Evolutionary conservation across 2,329 filamentous ascomycete genomes (phyloP), one percentile per base, ranked within the genome.

Genomic region (Tetracladium maxilliforme): DNA sequence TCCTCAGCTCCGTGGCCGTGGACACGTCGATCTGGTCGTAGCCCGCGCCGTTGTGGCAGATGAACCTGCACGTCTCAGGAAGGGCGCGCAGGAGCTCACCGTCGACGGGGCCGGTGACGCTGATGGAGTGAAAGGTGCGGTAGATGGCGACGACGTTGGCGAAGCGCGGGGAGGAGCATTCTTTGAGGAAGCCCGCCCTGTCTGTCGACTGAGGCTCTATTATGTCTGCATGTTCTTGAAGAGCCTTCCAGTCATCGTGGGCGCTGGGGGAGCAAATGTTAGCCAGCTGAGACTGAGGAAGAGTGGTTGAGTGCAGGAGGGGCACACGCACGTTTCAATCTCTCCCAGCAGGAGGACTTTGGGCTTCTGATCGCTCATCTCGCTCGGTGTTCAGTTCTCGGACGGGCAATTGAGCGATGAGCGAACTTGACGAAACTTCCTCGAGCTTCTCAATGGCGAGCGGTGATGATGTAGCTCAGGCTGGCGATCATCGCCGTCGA

Each of bases 31-130:
- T 19, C 9, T 19, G 9, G 11, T 19, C 18, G 18, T 19, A 19
- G 9, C 18, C 18, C 9, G 18, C 18, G 9, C 18, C 68, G 36
- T 70, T 70, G 44, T 74, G 69, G 39, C 61, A 69, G 35, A 76
- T 51, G 39, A 66, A 75, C 31, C 52, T 54, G 21, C 73, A 46
- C 10, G 54, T 57, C 11, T 45, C 35, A 4, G 70, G 69, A 11
- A 74, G 47, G 2, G 48, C 59, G 22, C 58, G 47, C 17, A 86
- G 49, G n/a, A 90, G 49, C 46, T 82, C 77, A 22, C 60, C 59
- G 44, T 92, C 78, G 32, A 90, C 54, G 11, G 55, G 49, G 3
- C 83, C 83, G 0, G 80, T 87, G 30, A 74, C 56, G 9, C 41
- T 42, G 21, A 66, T 54, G 17, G 72, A 80, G 22, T 48, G 49